Percentiles rank a stretch among this genome's conserved stretches.
These are phyloP conservation scores for Bromus sterilis DNA, from an alignment of 176 grass and related monocot species.

Conservation along the genomic window DNA sequence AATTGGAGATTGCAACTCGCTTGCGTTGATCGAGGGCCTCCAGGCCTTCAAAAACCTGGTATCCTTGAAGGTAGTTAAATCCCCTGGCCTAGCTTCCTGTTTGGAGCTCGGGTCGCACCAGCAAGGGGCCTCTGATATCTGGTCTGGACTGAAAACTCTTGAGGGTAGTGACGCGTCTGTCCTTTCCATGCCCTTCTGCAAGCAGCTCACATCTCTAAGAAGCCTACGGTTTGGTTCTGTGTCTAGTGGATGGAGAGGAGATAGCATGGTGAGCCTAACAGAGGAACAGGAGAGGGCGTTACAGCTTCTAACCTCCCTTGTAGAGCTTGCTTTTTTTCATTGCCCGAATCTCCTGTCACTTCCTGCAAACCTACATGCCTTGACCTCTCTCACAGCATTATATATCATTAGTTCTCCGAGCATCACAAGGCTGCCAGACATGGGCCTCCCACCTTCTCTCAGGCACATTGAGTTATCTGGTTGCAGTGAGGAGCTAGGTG, in stretches of 20 bases:
- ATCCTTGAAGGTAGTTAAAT: background rate
- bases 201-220: background rate
- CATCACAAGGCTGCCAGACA: background rate
- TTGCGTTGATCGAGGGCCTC: background rate
- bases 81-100: background rate
- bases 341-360: background rate
- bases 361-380: background rate
- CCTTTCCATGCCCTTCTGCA: background rate
- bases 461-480: accelerated
- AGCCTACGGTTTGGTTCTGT: accelerated
- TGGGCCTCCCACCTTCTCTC: background rate
- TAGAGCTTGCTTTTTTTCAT: too few species aligned
- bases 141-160: background rate
- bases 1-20: accelerated
- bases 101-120: background rate
- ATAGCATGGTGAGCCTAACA: background rate
- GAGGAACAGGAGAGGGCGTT: background rate
- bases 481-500: background rate
- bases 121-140: background rate
- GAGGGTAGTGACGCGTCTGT: background rate
- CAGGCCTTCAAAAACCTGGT: background rate
- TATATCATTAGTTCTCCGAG: background rate
- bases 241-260: background rate
- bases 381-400: background rate
- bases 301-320: conserved; percentile 4